Conservation (phyloP, 225 moss, liverwort and hornwort species). For the Thuidium tamariscinum region DNA sequence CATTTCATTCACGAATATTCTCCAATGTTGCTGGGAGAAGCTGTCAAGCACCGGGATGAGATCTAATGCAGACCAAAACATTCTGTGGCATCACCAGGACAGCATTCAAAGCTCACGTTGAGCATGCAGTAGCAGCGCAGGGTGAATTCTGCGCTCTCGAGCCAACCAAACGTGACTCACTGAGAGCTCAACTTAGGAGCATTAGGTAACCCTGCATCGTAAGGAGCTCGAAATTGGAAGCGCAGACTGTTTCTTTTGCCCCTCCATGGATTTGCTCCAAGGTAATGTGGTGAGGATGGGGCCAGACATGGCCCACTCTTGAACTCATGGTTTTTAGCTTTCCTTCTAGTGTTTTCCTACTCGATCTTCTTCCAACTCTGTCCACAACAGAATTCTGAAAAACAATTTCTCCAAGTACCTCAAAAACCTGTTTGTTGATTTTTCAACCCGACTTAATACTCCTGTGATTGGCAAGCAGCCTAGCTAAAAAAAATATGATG, state of each 20-base stretch:
- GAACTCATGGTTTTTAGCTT: accelerated
- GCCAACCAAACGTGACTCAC: background rate
- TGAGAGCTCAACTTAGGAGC: background rate
- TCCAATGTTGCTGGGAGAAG: background rate
- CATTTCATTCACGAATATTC: background rate
- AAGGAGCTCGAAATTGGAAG: background rate
- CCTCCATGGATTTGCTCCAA: background rate
- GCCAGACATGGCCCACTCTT: no score
- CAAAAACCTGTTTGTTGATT: background rate
- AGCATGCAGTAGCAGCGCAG: background rate
- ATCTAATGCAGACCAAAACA: background rate
- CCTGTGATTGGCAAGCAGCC: background rate
- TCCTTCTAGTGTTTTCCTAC: background rate
- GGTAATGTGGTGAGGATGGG: background rate
- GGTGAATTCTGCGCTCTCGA: background rate
- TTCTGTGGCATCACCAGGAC: background rate
- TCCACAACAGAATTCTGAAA: background rate
- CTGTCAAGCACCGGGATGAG: background rate
- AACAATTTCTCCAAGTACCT: background rate
- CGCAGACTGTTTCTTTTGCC: background rate
- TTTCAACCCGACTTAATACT: background rate
- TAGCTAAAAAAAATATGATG: background rate
- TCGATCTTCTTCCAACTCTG: background rate
- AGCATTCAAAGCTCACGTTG: background rate
- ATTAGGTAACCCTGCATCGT: background rate